Base-by-base conservation (phyloP, 2,329 filamentous ascomycete genomes). In the Ophiostoma quercus region DNA sequence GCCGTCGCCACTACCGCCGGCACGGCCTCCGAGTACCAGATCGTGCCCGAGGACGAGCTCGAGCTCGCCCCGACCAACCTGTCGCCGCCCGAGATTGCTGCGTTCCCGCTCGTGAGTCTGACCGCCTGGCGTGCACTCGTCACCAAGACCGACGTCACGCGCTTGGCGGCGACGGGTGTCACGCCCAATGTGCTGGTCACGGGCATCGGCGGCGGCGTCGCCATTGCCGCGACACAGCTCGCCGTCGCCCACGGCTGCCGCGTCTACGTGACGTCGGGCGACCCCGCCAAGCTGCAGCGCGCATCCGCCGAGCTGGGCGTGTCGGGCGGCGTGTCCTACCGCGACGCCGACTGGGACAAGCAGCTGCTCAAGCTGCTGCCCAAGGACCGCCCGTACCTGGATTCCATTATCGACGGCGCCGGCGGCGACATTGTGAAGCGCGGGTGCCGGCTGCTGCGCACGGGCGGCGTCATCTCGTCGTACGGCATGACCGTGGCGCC, bases 401-500 rank as follows among this genome's bases (percentile, higher is more conserved):
- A 98, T 79, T 89, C 90, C 25, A 89, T 98, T 66, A 85, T 98
- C 74, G 95, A 98, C 79, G 94, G 95, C 1, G 94, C 94, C 0
- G 94, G 94, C 2, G 94, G 92, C 1, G 90, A 96, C 79, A 84
- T 97, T 62, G 85, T 96, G n/a, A 82, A 84, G 51, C 90, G 88
- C 77, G 85, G 87, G 0, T 81, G 84, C 66, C 88, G 83, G 76
- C 76, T 97, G 68, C 81, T 98, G 68, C 94, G 92, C 85, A 79
- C 85, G 1, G 94, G 95, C 6, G 95, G 94, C 69, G 84, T 94
- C n/a, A 89, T 98, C 71, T 86, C 89, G 1, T 83, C 89, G 74
- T 98, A 98, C 78, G 94, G 95, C 72, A 97, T 98, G 94, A 98
- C 94, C 0, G 82, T 91, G 2, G 82, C 84, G 0, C 94, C 94